These are phyloP conservation scores for Schizophyllum commune DNA, from an alignment of 1,284 basidiomycete species.

Conservation along the genomic window DNA sequence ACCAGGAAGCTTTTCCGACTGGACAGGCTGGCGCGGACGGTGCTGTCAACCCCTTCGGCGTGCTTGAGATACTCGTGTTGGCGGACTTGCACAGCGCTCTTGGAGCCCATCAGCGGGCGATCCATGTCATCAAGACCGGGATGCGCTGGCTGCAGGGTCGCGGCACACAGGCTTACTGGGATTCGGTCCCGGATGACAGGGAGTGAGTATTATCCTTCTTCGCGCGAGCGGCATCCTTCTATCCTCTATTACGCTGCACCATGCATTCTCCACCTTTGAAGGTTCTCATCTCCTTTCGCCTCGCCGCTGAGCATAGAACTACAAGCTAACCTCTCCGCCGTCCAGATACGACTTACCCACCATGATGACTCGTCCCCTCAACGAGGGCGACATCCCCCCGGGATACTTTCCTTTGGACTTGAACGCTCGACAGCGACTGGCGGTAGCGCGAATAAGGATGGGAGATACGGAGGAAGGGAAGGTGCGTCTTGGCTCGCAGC, in stretches of 20 bases:
- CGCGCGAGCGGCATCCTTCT: not conserved
- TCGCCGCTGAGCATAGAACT: too few species aligned
- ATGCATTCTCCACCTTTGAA: too few species aligned
- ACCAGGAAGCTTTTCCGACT: slow-evolving; percentile 28
- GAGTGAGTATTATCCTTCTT: slow-evolving; percentile 62
- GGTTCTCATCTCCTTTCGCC: too few species aligned
- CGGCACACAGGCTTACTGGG: slow-evolving; percentile 72
- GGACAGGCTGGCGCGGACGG: slow-evolving; percentile 34
- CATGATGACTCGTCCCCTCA: slow-evolving; percentile 11
- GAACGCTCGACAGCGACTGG: slow-evolving; percentile 81
- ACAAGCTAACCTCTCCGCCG: too few species aligned
- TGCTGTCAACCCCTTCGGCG: slow-evolving; percentile 43
- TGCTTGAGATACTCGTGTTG: slow-evolving; percentile 68
- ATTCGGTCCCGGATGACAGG: slow-evolving; percentile 76
- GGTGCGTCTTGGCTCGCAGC: slow-evolving; percentile 32
- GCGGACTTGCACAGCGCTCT: slow-evolving; percentile 78
- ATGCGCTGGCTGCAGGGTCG: slow-evolving; percentile 88
- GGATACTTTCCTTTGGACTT: slow-evolving; percentile 67
- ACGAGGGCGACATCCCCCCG: slow-evolving; percentile 27
- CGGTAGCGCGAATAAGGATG: slow-evolving; percentile 77
- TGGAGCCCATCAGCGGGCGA: slow-evolving; percentile 61
- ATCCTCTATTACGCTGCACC: too few species aligned
- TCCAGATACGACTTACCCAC: too few species aligned
- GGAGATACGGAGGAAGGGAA: slow-evolving; percentile 78
- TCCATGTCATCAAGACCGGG: slow-evolving; percentile 68